These are phyloP conservation scores for Aspergillus hortae DNA, from an alignment of 2,329 filamentous ascomycete genomes.

Conservation along the genomic window DNA sequence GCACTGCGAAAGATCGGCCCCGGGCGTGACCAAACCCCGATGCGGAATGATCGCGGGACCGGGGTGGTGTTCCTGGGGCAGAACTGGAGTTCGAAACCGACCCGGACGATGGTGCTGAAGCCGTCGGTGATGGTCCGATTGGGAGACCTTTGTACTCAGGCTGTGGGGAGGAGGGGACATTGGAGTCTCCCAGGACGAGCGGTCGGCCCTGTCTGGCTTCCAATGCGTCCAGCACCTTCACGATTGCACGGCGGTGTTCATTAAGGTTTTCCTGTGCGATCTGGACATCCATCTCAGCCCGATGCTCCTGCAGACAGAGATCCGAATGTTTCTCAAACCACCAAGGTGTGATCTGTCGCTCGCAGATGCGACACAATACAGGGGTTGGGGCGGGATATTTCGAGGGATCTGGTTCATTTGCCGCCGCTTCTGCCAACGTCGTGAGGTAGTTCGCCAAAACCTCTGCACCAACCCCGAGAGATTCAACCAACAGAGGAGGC, in stretches of 20 bases:
- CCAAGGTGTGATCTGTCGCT: slow-evolving; percentile 95
- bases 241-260: slow-evolving; percentile 90
- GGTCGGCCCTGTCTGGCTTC: slow-evolving; percentile 59
- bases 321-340: slow-evolving; percentile 99
- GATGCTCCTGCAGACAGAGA: slow-evolving; percentile 89
- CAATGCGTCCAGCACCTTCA: slow-evolving; percentile 88
- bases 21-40: slow-evolving; percentile 73
- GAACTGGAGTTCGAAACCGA: slow-evolving; percentile 68
- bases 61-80: slow-evolving; percentile 61
- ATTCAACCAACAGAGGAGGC: slow-evolving; percentile 82
- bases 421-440: slow-evolving; percentile 76
- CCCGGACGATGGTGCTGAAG: slow-evolving; percentile 68
- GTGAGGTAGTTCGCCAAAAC: slow-evolving; percentile 93
- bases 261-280: slow-evolving; percentile 88
- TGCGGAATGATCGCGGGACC: slow-evolving; percentile 65
- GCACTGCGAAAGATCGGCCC: slow-evolving; percentile 83
- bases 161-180: slow-evolving; percentile 53
- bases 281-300: slow-evolving; percentile 96
- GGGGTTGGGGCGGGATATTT: slow-evolving; percentile 77
- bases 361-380: slow-evolving; percentile 92
- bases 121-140: slow-evolving; percentile 69
- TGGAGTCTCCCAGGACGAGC: slow-evolving; percentile 34
- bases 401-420: slow-evolving; percentile 67
- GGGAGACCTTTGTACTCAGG: slow-evolving; percentile 85
- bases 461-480: slow-evolving; percentile 89